Percentiles rank a stretch among this genome's conserved stretches.
phyloP scores from a whole-genome alignment of 148 eudicot genomes.

The Rhododendron kiyosumense region DNA sequence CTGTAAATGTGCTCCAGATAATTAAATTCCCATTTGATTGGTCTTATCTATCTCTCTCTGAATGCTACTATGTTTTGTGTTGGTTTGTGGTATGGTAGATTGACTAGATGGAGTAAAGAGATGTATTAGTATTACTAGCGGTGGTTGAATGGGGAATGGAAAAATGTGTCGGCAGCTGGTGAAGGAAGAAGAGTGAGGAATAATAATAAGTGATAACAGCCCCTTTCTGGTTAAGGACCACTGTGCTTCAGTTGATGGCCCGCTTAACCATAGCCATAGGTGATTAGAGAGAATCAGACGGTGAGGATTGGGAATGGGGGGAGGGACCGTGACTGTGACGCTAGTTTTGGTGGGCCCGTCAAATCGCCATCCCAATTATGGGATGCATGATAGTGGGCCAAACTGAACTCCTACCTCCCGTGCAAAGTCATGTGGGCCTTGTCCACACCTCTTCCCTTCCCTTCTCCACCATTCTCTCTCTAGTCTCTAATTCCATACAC shows the following conservation, averaged over 20 bases:
- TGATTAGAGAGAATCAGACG: too few species aligned
- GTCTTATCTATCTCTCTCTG: background rate
- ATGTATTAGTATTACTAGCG: background rate
- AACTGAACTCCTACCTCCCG: background rate
- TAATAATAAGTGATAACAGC: background rate
- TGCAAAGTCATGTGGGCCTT: background rate
- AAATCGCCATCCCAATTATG: background rate
- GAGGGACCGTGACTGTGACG: background rate
- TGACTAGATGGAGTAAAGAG: too few species aligned
- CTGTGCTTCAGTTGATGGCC: background rate
- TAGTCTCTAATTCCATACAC: too few species aligned
- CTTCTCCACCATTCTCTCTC: background rate
- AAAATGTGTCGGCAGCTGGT: slow-evolving; percentile 14
- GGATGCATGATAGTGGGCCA: background rate
- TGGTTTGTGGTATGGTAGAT: background rate
- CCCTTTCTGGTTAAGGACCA: background rate
- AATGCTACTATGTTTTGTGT: background rate
- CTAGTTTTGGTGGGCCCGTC: background rate
- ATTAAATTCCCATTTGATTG: background rate
- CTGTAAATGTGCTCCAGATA: background rate
- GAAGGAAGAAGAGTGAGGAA: background rate
- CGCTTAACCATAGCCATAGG: background rate
- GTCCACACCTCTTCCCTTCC: background rate
- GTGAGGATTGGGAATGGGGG: background rate
- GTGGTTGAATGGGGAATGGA: background rate